These are phyloP conservation scores for Notholithocarpus densiflorus DNA, from an alignment of 306 rosid genomes.

Conservation along the genomic window DNA sequence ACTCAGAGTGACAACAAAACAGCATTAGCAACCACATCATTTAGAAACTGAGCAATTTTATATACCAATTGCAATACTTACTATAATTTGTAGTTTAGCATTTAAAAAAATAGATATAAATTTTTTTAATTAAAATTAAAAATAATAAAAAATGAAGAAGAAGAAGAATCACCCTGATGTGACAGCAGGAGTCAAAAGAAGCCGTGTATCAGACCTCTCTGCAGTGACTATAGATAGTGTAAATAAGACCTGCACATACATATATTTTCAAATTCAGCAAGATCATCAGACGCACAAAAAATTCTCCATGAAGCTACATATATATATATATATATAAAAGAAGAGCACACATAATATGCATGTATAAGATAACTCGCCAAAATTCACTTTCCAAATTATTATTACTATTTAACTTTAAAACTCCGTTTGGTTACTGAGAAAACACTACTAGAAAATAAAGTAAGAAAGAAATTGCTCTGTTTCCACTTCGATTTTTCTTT, in stretches of 20 bases:
- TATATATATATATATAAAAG: too few relatives aligned
- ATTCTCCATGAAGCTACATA: neutral
- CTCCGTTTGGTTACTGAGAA: neutral
- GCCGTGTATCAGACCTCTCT: constrained; percentile 37
- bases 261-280: constrained; percentile 11
- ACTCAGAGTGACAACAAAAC: neutral
- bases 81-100: too few relatives aligned
- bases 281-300: constrained; percentile 5
- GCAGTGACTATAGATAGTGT: constrained; percentile 39
- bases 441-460: neutral
- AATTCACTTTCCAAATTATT: too few relatives aligned
- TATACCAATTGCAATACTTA: too few relatives aligned
- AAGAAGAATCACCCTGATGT: constrained; percentile 30
- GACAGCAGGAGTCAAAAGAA: constrained; percentile 47
- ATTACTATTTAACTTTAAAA: neutral
- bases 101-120: too few relatives aligned
- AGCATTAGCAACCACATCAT: neutral
- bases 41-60: neutral
- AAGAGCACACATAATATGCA: too few relatives aligned
- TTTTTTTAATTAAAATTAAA: too few relatives aligned
- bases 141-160: too few relatives aligned
- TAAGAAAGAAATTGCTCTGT: neutral
- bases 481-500: too few relatives aligned
- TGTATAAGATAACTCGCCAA: too few relatives aligned
- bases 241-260: constrained; percentile 49